phyloP scores from a whole-genome alignment of 768 basidiomycete genomes.

The Termitomyces sp. region DNA sequence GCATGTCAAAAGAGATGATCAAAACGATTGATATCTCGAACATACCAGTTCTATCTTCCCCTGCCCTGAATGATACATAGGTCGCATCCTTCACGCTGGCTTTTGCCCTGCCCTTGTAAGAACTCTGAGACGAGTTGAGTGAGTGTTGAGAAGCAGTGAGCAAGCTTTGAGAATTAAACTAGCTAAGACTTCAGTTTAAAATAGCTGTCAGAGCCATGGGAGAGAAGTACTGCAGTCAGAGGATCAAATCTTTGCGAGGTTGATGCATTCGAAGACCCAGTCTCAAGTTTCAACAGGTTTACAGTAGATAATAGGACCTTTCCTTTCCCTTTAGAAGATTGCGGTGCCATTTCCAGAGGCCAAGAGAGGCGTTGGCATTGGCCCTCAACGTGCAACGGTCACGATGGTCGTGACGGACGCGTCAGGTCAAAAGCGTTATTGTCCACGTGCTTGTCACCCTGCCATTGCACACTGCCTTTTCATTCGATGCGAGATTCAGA shows the following conservation, averaged over 20 bases:
- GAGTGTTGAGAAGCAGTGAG: conserved; percentile 3
- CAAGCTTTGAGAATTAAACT: conserved; percentile 10
- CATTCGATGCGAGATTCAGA: not conserved
- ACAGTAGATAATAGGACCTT: conserved; percentile 7
- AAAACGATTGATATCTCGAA: not conserved
- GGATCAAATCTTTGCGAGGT: conserved; percentile 15
- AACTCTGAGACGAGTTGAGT: conserved; percentile 1
- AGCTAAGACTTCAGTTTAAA: not conserved
- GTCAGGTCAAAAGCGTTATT: not conserved
- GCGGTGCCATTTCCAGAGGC: not conserved
- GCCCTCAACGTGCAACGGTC: not conserved
- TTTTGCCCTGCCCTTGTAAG: conserved; percentile 20
- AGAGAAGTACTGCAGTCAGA: conserved; percentile 17
- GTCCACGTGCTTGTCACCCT: not conserved
- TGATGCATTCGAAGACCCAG: not conserved
- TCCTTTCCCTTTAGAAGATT: conserved; percentile 2
- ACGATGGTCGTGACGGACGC: not conserved
- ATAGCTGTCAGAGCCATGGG: not conserved
- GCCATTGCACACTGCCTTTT: too few species aligned
- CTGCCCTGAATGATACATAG: not conserved
- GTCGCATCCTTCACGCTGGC: conserved; percentile 10
- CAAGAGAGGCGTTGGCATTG: not conserved
- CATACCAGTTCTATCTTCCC: conserved; percentile 4
- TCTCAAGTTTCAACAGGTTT: conserved; percentile 11
- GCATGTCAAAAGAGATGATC: not conserved